Base-by-base conservation (phyloP, 176 grass and related monocot genomes). In the Urochloa ruziziensis region DNA sequence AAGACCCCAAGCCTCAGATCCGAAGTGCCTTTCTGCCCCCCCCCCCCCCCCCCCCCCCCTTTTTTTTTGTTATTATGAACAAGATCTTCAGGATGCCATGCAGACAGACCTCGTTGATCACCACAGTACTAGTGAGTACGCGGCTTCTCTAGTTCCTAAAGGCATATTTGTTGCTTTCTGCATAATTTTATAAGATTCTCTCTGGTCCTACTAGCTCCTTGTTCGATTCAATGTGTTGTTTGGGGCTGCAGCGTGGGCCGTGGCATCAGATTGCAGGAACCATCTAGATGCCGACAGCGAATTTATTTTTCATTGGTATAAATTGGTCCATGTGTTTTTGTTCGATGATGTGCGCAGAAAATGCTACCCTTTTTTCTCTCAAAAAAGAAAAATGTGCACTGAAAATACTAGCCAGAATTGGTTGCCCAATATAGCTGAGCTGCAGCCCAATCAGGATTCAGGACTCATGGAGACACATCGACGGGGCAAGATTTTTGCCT, bases 161-260 rank as follows among this genome's bases (percentile, higher is more conserved):
- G 56, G 54, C 25, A 36, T 43, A 68, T 63, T 64, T 82, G 88
- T 82, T 86, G 83, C 27, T 86, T 77, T 86, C 83, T 82, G 51
- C 78, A 44, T 77, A 85, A 73, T 57, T 77, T 77, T 77, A 90
- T 85, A 52, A 82, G 77, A 81, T 86, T 82, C 62, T 63, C 73
- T 63, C 36, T 17, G 56, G 64, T 17, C 63, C 64, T 71, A 62
- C 61, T 10, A 59, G 39, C 3, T 10, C 76, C 24, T 29, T 42
- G 82, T 77, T 90, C 71, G 62, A 90, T 90, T 90, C 63, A 77
- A 85, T 89, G 83, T 43, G 52, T 40, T 79, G 67, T 72, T 71
- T 33, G 53, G 51, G 40, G 67, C 15, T 13, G 53, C 65, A 51
- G 75, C 30, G 18, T 46, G 43, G 49, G 49, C 49, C 49, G 17